A percentile compares a stretch with the other conserved stretches of the same genome.
Conservation (phyloP, 1,139 yeast genomes). For the Hansenula lynferdii region DNA sequence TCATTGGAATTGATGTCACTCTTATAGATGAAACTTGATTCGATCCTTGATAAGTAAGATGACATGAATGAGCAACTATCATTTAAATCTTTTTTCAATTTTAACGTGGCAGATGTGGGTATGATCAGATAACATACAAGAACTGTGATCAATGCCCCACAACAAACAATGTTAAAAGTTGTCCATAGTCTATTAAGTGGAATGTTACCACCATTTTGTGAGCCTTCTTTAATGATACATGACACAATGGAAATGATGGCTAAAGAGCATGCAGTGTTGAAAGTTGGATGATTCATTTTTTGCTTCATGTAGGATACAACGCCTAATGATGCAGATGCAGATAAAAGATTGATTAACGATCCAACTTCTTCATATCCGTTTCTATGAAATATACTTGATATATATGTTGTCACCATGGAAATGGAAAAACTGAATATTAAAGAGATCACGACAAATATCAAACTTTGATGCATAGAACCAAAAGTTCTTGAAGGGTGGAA, state of each 20-base stretch:
- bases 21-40: constrained; percentile 52
- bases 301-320: constrained; percentile 67
- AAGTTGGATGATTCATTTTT: constrained; percentile 59
- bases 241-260: constrained; percentile 72
- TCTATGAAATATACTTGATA: constrained; percentile 44
- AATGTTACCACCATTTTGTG: constrained; percentile 55
- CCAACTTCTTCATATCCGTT: constrained; percentile 48
- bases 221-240: constrained; percentile 74
- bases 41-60: constrained; percentile 41
- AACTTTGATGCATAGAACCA: constrained; percentile 78
- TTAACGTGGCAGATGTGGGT: constrained; percentile 55
- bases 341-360: constrained; percentile 50
- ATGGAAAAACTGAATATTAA: constrained; percentile 52
- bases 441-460: constrained; percentile 54
- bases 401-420: constrained; percentile 48
- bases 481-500: constrained; percentile 78
- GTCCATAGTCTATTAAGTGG: constrained; percentile 53
- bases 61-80: constrained; percentile 53
- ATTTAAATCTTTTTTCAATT: constrained; percentile 43
- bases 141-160: constrained; percentile 60
- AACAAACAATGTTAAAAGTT: constrained; percentile 52
- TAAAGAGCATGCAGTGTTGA: constrained; percentile 76
- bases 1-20: constrained; percentile 29
- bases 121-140: constrained; percentile 54
- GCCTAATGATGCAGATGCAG: constrained; percentile 56